phyloP scores from a whole-genome alignment of 2,329 filamentous ascomycete genomes.

The Ascochyta fabae region DNA sequence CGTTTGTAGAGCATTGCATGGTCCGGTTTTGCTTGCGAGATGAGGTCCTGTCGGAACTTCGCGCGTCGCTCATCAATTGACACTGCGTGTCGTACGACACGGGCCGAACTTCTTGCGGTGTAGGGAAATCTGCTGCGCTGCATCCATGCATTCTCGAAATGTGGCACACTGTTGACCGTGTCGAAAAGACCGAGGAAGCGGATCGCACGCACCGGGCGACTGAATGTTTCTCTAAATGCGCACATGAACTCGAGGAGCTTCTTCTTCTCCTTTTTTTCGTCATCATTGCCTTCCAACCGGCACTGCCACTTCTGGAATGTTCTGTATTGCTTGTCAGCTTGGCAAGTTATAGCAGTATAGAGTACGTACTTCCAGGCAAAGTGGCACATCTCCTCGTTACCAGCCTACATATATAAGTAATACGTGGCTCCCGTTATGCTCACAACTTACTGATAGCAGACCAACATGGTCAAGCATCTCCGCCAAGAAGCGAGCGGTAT shows the following conservation, averaged over 20 bases:
- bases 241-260: constrained; percentile 77
- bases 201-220: constrained; percentile 74
- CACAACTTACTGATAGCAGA: constrained; percentile 62
- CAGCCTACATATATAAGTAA: constrained; percentile 54
- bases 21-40: constrained; percentile 55
- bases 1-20: constrained; percentile 37
- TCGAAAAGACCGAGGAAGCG: constrained; percentile 81
- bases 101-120: constrained; percentile 61
- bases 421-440: not conserved
- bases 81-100: constrained; percentile 71
- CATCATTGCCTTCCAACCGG: constrained; percentile 50
- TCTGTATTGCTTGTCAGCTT: constrained; percentile 15
- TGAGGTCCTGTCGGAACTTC: constrained; percentile 74
- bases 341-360: not conserved
- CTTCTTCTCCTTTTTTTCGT: constrained; percentile 59
- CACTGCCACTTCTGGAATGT: constrained; percentile 77
- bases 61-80: constrained; percentile 74
- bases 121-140: constrained; percentile 77
- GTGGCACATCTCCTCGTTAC: constrained; percentile 83
- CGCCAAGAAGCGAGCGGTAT: constrained; percentile 63
- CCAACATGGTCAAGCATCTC: constrained; percentile 88
- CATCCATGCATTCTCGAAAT: constrained; percentile 79
- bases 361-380: constrained; percentile 74
- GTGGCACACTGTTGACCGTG: constrained; percentile 79
- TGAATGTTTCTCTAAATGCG: constrained; percentile 81